A percentile compares a stretch with the other conserved stretches of the same genome.
Evolutionary conservation across 2,329 filamentous ascomycete species (phyloP).

Genomic region (Zymoseptoria passerinii): DNA sequence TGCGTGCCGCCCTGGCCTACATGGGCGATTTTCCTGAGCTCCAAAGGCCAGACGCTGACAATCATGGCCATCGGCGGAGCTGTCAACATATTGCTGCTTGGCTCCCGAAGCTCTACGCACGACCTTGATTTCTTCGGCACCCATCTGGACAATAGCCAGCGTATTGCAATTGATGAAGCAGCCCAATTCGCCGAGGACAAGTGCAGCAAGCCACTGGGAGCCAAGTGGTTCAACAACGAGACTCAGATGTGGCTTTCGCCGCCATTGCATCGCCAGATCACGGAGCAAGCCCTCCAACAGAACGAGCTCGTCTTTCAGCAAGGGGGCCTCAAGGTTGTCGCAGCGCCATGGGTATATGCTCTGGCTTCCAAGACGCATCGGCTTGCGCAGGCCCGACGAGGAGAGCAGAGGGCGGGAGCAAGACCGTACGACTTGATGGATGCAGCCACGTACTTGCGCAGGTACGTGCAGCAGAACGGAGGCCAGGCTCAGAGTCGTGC

Average conservation of each 20-base stretch:
- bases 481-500: neutral
- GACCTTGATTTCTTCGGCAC: constrained; percentile 2
- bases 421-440: neutral
- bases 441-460: neutral
- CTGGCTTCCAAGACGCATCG: constrained; percentile 2
- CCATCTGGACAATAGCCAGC: constrained; percentile 1
- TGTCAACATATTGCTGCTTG: constrained; percentile 1
- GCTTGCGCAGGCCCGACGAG: neutral
- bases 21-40: neutral
- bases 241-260: neutral
- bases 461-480: neutral
- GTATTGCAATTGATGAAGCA: neutral
- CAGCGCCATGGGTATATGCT: constrained; percentile 4
- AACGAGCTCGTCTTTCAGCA: constrained; percentile 1
- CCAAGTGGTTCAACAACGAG: constrained; percentile 5
- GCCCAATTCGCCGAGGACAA: neutral
- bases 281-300: constrained; percentile 2
- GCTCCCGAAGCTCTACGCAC: neutral
- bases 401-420: neutral
- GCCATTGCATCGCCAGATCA: neutral
- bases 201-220: constrained; percentile 1
- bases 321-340: constrained; percentile 2
- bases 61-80: constrained; percentile 3
- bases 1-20: neutral
- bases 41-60: neutral